These are phyloP conservation scores for Nicotiana undulata DNA, from an alignment of 257 asterid species.

Conservation along the genomic window DNA sequence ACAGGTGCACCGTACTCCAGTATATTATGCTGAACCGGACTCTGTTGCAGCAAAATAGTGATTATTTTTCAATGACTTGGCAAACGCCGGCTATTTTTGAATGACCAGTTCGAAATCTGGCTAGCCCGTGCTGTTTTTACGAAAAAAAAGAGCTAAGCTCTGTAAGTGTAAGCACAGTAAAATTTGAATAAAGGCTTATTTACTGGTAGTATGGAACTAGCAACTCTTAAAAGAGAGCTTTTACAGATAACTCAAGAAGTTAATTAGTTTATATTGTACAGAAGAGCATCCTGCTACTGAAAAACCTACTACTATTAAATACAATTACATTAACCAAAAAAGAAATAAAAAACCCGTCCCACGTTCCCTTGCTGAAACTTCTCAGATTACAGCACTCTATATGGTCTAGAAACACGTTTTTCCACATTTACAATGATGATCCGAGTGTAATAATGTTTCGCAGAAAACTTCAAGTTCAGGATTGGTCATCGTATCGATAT, in stretches of 20 bases:
- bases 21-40: no score
- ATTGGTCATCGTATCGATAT: neutral
- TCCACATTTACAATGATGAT: neutral
- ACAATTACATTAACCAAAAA: neutral
- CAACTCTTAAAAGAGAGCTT: neutral
- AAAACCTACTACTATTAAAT: neutral
- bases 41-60: no score
- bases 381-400: neutral
- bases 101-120: no score
- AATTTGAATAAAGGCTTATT: neutral
- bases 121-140: no score
- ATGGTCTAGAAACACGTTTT: no score
- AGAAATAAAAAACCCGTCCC: neutral
- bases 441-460: neutral
- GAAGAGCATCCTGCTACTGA: neutral
- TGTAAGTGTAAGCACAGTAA: neutral
- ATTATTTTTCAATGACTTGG: no score
- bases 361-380: neutral
- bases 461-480: neutral
- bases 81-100: no score
- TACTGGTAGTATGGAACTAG: neutral
- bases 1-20: no score
- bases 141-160: neutral
- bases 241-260: neutral
- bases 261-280: neutral